These are phyloP conservation scores for Thelephora aurantiotincta DNA, from an alignment of 768 basidiomycete genomes.

Conservation along the genomic window DNA sequence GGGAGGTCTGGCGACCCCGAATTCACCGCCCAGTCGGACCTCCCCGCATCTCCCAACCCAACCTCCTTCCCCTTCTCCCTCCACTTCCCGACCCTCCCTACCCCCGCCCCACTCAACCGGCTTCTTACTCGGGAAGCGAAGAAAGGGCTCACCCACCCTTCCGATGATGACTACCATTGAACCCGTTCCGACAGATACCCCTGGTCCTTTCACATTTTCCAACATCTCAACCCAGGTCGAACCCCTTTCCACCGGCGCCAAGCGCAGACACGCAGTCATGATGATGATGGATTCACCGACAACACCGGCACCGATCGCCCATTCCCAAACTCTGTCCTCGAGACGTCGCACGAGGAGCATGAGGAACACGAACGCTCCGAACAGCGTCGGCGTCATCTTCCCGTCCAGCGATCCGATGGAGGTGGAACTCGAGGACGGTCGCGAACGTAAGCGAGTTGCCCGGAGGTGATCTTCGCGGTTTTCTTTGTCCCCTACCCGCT, in stretches of 20 bases:
- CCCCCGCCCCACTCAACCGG: slow-evolving; percentile 13
- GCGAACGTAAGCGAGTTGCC: slow-evolving; percentile 63
- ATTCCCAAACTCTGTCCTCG: slow-evolving; percentile 15
- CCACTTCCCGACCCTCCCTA: slow-evolving; percentile 13
- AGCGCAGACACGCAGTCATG: slow-evolving; percentile 70
- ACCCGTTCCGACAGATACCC: slow-evolving; percentile 1
- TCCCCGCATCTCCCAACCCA: slow-evolving; percentile 2
- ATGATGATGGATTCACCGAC: slow-evolving; percentile 53
- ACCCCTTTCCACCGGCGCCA: slow-evolving; percentile 39
- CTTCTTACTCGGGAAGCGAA: slow-evolving; percentile 14
- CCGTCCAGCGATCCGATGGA: slow-evolving; percentile 33
- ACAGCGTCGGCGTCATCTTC: slow-evolving; percentile 13
- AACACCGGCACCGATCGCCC: slow-evolving; percentile 15
- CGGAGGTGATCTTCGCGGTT: slow-evolving; percentile 29
- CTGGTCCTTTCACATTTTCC: slow-evolving; percentile 4
- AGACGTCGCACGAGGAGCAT: slow-evolving; percentile 43
- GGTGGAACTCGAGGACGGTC: slow-evolving; percentile 65
- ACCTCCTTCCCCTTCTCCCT: slow-evolving; percentile 4
- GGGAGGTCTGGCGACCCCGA: slow-evolving; percentile 12
- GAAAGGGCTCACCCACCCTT: slow-evolving; percentile 5
- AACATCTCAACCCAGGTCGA: slow-evolving; percentile 13
- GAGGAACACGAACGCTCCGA: slow-evolving; percentile 20
- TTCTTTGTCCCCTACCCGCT: not conserved
- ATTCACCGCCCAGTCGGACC: slow-evolving; percentile 6
- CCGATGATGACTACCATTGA: not conserved